phyloP scores from a whole-genome alignment of 441 rosid species.

The Lepidium campestre region DNA sequence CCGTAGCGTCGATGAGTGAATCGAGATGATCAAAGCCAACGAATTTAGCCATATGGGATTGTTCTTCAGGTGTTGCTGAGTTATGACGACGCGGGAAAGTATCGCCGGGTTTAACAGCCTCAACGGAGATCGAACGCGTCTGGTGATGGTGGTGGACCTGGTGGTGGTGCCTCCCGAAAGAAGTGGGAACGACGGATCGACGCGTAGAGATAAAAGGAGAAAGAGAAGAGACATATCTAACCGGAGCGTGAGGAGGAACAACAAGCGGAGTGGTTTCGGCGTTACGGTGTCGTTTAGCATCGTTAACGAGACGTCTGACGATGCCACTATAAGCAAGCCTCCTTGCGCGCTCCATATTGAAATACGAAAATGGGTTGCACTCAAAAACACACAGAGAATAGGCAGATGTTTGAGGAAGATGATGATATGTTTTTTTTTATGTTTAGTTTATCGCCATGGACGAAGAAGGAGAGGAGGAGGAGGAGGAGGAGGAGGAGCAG shows the following conservation, averaged over 20 bases:
- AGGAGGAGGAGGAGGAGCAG: neutral
- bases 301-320: slow-evolving; percentile 55
- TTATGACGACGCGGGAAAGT: slow-evolving; percentile 90
- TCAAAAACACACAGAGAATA: neutral
- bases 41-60: slow-evolving; percentile 60
- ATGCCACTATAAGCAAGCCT: slow-evolving; percentile 73
- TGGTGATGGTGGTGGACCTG: slow-evolving; percentile 17
- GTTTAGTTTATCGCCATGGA: slow-evolving; percentile 9
- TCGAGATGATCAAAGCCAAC: slow-evolving; percentile 74
- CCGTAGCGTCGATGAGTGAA: slow-evolving; percentile 76
- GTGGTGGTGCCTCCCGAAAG: slow-evolving; percentile 12
- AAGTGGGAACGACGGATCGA: slow-evolving; percentile 25
- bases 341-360: slow-evolving; percentile 89
- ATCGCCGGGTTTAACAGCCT: slow-evolving; percentile 63
- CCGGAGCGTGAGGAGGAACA: slow-evolving; percentile 35
- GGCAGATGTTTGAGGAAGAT: neutral
- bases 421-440: neutral
- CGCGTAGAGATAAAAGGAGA: slow-evolving; percentile 39
- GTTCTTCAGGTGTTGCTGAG: slow-evolving; percentile 88
- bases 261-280: slow-evolving; percentile 32
- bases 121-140: slow-evolving; percentile 63
- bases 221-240: slow-evolving; percentile 77
- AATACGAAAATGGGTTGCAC: neutral
- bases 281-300: slow-evolving; percentile 46
- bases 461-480: neutral